Conservation (phyloP, 2,329 filamentous ascomycete genomes). For the Exophiala viscosa region DNA sequence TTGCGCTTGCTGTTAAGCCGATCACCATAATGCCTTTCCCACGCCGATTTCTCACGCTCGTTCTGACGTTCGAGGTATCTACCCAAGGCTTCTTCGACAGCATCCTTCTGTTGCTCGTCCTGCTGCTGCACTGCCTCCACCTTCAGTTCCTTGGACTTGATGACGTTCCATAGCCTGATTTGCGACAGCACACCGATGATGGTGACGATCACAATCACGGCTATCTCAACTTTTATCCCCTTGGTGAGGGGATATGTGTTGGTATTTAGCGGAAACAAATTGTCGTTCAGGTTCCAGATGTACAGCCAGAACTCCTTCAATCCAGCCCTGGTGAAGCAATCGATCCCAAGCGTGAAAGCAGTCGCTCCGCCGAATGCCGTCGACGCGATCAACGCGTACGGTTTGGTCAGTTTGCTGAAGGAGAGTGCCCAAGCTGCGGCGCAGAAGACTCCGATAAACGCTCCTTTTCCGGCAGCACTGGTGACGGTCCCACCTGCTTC, state of each 20-base stretch:
- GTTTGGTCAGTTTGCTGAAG: constrained; percentile 72
- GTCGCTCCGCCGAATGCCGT: constrained; percentile 82
- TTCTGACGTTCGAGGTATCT: constrained; percentile 51
- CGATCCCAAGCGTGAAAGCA: constrained; percentile 74
- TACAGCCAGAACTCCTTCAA: constrained; percentile 96
- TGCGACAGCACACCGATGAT: constrained; percentile 78
- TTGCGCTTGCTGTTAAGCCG: constrained; percentile 41
- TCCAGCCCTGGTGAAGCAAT: constrained; percentile 85
- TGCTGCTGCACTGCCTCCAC: constrained; percentile 46
- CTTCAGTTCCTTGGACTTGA: constrained; percentile 53
- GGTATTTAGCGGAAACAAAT: constrained; percentile 73
- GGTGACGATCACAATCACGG: constrained; percentile 69
- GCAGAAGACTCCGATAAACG: constrained; percentile 73
- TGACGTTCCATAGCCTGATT: constrained; percentile 77
- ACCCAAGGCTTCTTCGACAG: constrained; percentile 68
- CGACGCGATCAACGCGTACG: constrained; percentile 70
- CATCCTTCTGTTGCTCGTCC: constrained; percentile 54
- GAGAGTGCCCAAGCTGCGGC: constrained; percentile 68
- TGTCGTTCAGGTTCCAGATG: constrained; percentile 76
- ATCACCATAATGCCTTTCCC: constrained; percentile 75
- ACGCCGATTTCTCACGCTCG: constrained; percentile 50
- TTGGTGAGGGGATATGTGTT: constrained; percentile 80
- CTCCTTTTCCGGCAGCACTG: constrained; percentile 59
- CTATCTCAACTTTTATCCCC: constrained; percentile 81
- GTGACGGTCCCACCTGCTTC: constrained; percentile 70